Conservation (phyloP, 2,329 filamentous ascomycete genomes). For the Didymella keratinophila region DNA sequence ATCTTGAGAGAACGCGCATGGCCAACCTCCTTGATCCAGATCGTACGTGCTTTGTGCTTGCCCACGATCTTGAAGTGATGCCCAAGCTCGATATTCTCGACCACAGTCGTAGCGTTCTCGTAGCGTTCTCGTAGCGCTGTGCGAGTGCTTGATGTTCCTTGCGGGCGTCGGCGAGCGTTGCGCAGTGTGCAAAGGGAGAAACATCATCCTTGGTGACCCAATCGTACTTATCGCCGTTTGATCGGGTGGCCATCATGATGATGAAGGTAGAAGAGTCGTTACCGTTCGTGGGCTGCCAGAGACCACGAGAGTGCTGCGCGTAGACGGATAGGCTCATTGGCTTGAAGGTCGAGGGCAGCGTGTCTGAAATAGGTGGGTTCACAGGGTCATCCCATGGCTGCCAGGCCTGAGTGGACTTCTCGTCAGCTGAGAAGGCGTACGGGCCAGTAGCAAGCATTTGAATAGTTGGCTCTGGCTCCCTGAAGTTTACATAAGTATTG, state of each 20-base stretch:
- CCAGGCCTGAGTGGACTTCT: neutral
- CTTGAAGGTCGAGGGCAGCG: neutral
- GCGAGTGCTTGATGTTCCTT: neutral
- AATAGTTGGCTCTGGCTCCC: neutral
- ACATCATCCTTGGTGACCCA: neutral
- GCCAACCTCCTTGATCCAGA: neutral
- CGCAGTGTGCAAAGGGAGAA: neutral
- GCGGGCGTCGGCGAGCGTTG: neutral
- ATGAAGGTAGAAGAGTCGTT: neutral
- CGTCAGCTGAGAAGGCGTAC: neutral
- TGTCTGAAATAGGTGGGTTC: neutral
- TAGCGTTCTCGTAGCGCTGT: neutral
- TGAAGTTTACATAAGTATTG: neutral
- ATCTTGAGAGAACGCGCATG: neutral
- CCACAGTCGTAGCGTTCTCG: neutral
- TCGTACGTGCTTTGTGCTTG: neutral
- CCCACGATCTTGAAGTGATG: neutral
- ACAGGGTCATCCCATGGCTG: no score
- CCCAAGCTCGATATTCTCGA: neutral
- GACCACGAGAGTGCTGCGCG: neutral
- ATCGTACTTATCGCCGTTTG: neutral
- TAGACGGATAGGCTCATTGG: neutral
- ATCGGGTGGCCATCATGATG: neutral
- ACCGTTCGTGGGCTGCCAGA: neutral
- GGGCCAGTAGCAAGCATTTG: neutral